These are phyloP conservation scores for Termitomyces sp. DNA, from an alignment of 768 basidiomycete species.

Conservation along the genomic window DNA sequence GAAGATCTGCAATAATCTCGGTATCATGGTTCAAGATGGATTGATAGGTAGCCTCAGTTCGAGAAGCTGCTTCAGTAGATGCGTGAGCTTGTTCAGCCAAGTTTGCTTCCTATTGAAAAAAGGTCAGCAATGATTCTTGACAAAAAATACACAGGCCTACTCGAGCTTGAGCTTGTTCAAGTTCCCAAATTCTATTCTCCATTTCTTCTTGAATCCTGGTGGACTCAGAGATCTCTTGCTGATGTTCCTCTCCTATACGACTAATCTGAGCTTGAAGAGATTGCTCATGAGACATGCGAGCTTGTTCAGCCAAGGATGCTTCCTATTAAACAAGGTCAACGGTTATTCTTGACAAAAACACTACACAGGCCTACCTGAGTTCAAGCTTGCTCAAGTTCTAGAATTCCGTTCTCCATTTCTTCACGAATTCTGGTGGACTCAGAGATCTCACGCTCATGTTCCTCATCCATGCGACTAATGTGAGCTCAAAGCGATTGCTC, in stretches of 20 bases:
- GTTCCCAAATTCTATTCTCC: too few relatives aligned
- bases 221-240: too few relatives aligned
- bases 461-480: not conserved
- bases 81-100: not conserved
- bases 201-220: too few relatives aligned
- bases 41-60: not conserved
- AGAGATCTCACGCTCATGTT: not conserved
- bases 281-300: too few relatives aligned
- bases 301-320: too few relatives aligned
- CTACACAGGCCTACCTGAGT: not conserved
- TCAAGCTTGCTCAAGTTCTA: not conserved
- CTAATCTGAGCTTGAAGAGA: too few relatives aligned
- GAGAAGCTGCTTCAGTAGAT: not conserved
- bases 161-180: too few relatives aligned
- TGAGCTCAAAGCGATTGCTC: not conserved
- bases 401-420: not conserved
- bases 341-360: too few relatives aligned
- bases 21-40: not conserved
- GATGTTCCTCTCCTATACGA: too few relatives aligned
- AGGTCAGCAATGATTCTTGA: too few relatives aligned
- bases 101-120: not conserved
- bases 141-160: too few relatives aligned
- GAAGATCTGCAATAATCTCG: not conserved
- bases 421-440: not conserved
- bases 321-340: too few relatives aligned